Evolutionary conservation across 768 basidiomycete species (phyloP).

Genomic region (Naganishia kalamii): DNA sequence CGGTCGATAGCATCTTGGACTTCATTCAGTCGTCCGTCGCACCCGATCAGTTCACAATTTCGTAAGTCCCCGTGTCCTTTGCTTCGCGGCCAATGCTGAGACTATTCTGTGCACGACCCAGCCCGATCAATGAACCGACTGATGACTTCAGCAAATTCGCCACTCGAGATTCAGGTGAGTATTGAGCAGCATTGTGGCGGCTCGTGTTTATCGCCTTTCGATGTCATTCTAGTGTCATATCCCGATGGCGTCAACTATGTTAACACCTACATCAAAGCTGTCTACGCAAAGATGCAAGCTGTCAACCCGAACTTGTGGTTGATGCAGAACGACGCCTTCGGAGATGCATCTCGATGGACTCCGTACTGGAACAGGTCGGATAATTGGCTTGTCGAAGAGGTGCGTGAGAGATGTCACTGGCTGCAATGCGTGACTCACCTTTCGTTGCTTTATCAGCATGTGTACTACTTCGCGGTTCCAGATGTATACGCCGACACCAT

Average conservation of each 20-base stretch:
- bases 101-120: no score
- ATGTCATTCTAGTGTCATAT: neutral
- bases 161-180: slow-evolving; percentile 1
- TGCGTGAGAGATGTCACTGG: neutral
- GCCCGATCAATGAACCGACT: slow-evolving; percentile 4
- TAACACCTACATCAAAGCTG: slow-evolving; percentile 15
- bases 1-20: slow-evolving; percentile 3
- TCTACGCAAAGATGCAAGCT: slow-evolving; percentile 9
- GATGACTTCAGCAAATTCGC: neutral
- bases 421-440: neutral
- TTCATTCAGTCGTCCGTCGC: slow-evolving; percentile 1
- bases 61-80: neutral
- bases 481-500: slow-evolving; percentile 12
- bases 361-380: slow-evolving; percentile 13
- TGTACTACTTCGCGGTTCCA: neutral
- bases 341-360: slow-evolving; percentile 8
- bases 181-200: no score
- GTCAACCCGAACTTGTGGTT: neutral
- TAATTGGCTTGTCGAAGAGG: slow-evolving; percentile 5
- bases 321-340: neutral
- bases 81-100: no score
- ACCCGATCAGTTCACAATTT: slow-evolving; percentile 2
- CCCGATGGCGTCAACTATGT: slow-evolving; percentile 17
- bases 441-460: neutral
- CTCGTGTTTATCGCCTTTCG: neutral